A percentile compares a stretch with the other conserved stretches of the same genome.
phyloP scores from a whole-genome alignment of 2,329 filamentous ascomycete genomes.

The Cadophora luteo-olivacea region DNA sequence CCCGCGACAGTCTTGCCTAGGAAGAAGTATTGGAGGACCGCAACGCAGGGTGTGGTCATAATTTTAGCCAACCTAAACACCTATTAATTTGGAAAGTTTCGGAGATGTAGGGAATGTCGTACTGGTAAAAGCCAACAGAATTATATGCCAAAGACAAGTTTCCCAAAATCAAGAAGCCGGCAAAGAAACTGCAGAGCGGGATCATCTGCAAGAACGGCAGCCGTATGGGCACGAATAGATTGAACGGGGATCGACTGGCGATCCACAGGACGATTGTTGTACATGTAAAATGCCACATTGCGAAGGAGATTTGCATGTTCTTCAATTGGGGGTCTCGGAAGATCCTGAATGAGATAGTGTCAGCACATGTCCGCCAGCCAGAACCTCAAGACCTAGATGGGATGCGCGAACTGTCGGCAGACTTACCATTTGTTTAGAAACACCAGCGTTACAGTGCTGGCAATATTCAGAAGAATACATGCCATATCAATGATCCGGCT shows the following conservation, averaged over 20 bases:
- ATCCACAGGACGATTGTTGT: constrained; percentile 52
- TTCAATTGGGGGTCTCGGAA: constrained; percentile 52
- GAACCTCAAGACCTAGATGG: not conserved
- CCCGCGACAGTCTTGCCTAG: constrained; percentile 50
- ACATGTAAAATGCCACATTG: constrained; percentile 55
- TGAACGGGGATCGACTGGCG: constrained; percentile 50
- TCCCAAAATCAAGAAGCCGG: constrained; percentile 53
- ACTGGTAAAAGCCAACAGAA: constrained; percentile 54
- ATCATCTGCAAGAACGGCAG: constrained; percentile 52
- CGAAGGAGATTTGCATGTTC: constrained; percentile 53
- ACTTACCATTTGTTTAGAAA: constrained; percentile 53
- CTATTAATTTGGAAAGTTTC: not conserved
- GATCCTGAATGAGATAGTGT: constrained; percentile 43
- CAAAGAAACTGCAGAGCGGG: constrained; percentile 54
- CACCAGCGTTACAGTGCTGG: constrained; percentile 51
- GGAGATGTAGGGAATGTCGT: not conserved
- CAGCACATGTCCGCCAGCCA: not conserved
- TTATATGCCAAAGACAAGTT: constrained; percentile 54
- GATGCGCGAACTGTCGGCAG: not conserved
- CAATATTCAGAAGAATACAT: constrained; percentile 51
- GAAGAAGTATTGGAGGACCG: constrained; percentile 52
- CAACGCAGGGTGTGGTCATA: constrained; percentile 55
- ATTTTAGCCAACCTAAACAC: constrained; percentile 50
- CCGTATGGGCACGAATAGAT: constrained; percentile 52
- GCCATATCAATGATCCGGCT: constrained; percentile 32